Evolutionary conservation across 2,329 filamentous ascomycete species (phyloP).

Genomic region (Diaporthe amygdali): DNA sequence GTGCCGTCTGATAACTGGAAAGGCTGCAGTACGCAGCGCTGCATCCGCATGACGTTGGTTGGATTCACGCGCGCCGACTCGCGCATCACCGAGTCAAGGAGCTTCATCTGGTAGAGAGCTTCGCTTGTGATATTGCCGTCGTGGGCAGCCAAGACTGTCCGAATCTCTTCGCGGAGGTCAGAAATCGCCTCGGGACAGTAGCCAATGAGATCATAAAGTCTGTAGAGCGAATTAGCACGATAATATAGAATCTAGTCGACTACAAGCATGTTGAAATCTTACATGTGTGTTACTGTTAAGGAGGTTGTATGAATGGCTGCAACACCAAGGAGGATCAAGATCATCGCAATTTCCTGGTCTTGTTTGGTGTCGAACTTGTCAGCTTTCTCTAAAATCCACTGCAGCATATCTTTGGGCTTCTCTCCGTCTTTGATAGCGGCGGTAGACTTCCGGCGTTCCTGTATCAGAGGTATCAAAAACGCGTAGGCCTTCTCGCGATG

Average conservation of each 20-base stretch:
- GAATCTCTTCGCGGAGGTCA: slow-evolving; percentile 56
- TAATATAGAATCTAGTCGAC: too few relatives aligned
- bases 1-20: slow-evolving; percentile 61
- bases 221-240: not conserved
- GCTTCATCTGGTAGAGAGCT: slow-evolving; percentile 37
- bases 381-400: slow-evolving; percentile 44
- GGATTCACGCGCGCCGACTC: slow-evolving; percentile 36
- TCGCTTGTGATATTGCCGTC: slow-evolving; percentile 31
- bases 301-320: slow-evolving; percentile 59
- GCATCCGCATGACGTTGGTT: slow-evolving; percentile 44
- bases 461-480: not conserved
- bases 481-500: not conserved
- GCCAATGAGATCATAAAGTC: slow-evolving; percentile 10
- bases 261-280: not conserved
- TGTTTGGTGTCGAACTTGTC: not conserved
- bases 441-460: not conserved
- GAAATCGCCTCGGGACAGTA: slow-evolving; percentile 50
- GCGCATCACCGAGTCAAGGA: slow-evolving; percentile 37
- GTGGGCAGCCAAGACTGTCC: slow-evolving; percentile 39
- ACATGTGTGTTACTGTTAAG: slow-evolving; percentile 44
- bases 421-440: not conserved
- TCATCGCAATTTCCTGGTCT: slow-evolving; percentile 43
- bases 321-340: slow-evolving; percentile 49
- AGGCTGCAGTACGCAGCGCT: slow-evolving; percentile 53
- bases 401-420: slow-evolving; percentile 51